These are phyloP conservation scores for Nyctanthes arbortristis DNA, from an alignment of 257 asterid genomes.

Conservation along the genomic window DNA sequence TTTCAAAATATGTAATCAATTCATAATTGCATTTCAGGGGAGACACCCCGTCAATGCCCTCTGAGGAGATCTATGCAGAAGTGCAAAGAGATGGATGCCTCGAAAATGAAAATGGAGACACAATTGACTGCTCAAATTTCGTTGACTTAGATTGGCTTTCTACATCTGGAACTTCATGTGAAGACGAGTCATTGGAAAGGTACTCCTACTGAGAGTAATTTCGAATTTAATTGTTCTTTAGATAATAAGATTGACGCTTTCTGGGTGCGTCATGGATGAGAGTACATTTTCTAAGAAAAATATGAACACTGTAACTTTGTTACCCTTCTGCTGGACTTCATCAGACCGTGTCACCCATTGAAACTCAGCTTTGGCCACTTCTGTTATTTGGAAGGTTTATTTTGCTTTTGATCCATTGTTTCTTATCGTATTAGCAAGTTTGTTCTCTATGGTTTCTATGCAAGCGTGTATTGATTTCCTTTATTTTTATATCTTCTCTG, in stretches of 20 bases:
- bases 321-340: background rate
- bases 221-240: conserved; percentile 1
- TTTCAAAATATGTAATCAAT: conserved; percentile 13
- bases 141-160: conserved; percentile 96
- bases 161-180: conserved; percentile 87
- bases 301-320: background rate
- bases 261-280: conserved; percentile 3
- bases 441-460: background rate
- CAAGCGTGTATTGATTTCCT: background rate
- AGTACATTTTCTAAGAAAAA: background rate
- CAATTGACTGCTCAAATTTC: conserved; percentile 81
- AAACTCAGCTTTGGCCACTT: background rate
- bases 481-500: background rate
- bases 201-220: conserved; percentile 29
- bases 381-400: conserved; percentile 1
- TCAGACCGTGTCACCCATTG: background rate
- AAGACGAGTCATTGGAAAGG: conserved; percentile 88
- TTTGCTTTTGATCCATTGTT: conserved; percentile 4
- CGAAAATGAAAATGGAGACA: conserved; percentile 68
- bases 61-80: conserved; percentile 56
- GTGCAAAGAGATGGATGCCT: conserved; percentile 51
- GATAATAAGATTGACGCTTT: background rate
- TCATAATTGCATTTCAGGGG: conserved; percentile 34
- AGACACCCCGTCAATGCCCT: conserved; percentile 54
- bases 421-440: too few relatives aligned